Base-by-base conservation (phyloP, 768 basidiomycete genomes). In the Russula earlei region DNA sequence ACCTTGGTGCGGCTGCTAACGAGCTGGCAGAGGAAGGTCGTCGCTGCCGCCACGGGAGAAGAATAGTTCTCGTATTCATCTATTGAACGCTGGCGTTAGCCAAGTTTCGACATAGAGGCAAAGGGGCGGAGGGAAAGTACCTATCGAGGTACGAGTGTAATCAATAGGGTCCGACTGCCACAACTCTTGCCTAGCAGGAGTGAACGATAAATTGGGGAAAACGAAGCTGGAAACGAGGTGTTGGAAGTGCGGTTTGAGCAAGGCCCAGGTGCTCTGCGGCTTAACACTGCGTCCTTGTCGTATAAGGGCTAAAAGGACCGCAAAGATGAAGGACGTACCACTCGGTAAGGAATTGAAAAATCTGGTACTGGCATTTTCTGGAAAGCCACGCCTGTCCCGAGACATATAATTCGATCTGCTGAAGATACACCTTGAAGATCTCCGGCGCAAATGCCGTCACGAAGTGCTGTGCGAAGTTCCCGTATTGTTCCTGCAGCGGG, bases 191-290 rank as follows among this genome's bases (percentile, higher is more conserved):
- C 83, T 82, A 2, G 76, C 69, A 12, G 81, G 70, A 24, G 82
- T 85, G 72, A 93, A 92, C 20, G 82, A 86, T 25, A 95, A 77
- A 64, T 89, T 85, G 29, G 92, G 90, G 76, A 92, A 94, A 19
- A 87, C 82, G 63, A 92, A 91, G 36, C 74, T 77, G 9, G 85
- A 82, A n/a, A 93, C 79, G 5, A 94, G 78, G 2, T 71, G 80
- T 66, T 87, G 77, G 36, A 87, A 80, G 63, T 91, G 91, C 20
- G 91, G 91, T 69, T 92, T 92, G 66, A 95, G 78, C 36, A 89
- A 76, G 3, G 75, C 71, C 91, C 91, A 94, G 5, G 90, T 95
- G n/a, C 88, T 80, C 65, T 90, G 91, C 14, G 92, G 92, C 71
- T 94, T 94, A 63, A 95, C 81, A 63, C 91, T 94, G 49, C 7